Evolutionary conservation across 1,139 yeast species (phyloP).

Genomic region (Taphrina populina): DNA sequence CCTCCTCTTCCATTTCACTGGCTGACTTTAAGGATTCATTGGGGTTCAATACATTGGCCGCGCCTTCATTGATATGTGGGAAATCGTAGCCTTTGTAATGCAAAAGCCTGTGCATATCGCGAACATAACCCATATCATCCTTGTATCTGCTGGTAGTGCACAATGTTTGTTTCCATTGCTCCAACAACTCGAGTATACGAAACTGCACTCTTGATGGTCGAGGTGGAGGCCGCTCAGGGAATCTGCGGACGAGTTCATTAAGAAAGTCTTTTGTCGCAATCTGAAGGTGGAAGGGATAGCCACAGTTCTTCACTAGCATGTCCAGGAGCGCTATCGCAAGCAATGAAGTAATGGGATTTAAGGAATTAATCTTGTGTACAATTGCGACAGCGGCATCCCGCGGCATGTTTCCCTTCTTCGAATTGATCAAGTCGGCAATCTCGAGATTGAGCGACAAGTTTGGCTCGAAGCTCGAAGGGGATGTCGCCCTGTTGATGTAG

Average conservation of each 20-base stretch:
- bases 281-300: constrained; percentile 93
- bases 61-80: constrained; percentile 88
- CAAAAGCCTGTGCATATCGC: constrained; percentile 92
- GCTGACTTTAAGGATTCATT: constrained; percentile 79
- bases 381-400: constrained; percentile 92
- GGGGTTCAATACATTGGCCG: constrained; percentile 92
- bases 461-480: constrained; percentile 81
- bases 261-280: constrained; percentile 91
- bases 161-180: constrained; percentile 96
- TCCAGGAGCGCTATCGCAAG: constrained; percentile 67
- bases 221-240: constrained; percentile 92
- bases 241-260: constrained; percentile 85
- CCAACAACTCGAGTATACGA: constrained; percentile 81
- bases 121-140: constrained; percentile 85
- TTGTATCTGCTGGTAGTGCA: constrained; percentile 87
- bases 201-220: constrained; percentile 80
- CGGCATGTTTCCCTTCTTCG: constrained; percentile 79
- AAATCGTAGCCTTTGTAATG: constrained; percentile 71
- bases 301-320: constrained; percentile 93
- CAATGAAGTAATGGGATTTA: constrained; percentile 74
- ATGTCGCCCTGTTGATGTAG: constrained; percentile 73
- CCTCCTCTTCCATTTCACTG: constrained; percentile 89
- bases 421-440: constrained; percentile 89
- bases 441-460: constrained; percentile 84
- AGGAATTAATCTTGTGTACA: constrained; percentile 75